phyloP scores from a whole-genome alignment of 768 basidiomycete genomes.

The Lactarius psammicola region DNA sequence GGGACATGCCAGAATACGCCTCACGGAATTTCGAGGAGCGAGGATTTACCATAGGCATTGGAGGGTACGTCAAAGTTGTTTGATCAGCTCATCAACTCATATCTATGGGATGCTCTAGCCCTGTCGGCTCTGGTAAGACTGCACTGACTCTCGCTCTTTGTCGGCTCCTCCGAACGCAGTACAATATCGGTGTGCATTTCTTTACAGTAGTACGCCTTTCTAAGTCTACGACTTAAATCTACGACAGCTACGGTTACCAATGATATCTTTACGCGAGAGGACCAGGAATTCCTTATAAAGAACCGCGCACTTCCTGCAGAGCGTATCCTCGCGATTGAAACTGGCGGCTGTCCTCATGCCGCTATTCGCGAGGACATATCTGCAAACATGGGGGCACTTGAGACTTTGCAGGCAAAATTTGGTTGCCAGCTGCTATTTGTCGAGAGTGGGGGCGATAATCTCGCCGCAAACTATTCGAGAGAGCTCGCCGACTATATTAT shows the following conservation, averaged over 20 bases:
- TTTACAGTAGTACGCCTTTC: slow-evolving; percentile 5
- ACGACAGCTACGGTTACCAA: slow-evolving; percentile 90
- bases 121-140: slow-evolving; percentile 98
- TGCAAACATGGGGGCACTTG: slow-evolving; percentile 94
- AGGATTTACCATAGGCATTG: slow-evolving; percentile 97
- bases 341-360: slow-evolving; percentile 96
- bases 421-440: slow-evolving; percentile 89
- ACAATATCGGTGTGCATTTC: slow-evolving; percentile 77
- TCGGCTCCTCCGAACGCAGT: slow-evolving; percentile 70
- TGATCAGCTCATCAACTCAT: background rate
- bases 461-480: slow-evolving; percentile 95
- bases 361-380: slow-evolving; percentile 98
- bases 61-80: slow-evolving; percentile 64
- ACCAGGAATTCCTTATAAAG: slow-evolving; percentile 95
- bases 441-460: slow-evolving; percentile 95
- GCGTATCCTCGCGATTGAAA: slow-evolving; percentile 95
- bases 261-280: slow-evolving; percentile 98
- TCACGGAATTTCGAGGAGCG: slow-evolving; percentile 84
- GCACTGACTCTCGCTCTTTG: slow-evolving; percentile 91
- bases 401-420: slow-evolving; percentile 90
- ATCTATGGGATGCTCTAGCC: slow-evolving; percentile 47
- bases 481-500: slow-evolving; percentile 98
- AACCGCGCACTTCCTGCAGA: slow-evolving; percentile 82
- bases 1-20: slow-evolving; percentile 89
- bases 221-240: slow-evolving; percentile 24